Conservation (phyloP, 2,329 filamentous ascomycete species). For the Alternaria viburni region DNA sequence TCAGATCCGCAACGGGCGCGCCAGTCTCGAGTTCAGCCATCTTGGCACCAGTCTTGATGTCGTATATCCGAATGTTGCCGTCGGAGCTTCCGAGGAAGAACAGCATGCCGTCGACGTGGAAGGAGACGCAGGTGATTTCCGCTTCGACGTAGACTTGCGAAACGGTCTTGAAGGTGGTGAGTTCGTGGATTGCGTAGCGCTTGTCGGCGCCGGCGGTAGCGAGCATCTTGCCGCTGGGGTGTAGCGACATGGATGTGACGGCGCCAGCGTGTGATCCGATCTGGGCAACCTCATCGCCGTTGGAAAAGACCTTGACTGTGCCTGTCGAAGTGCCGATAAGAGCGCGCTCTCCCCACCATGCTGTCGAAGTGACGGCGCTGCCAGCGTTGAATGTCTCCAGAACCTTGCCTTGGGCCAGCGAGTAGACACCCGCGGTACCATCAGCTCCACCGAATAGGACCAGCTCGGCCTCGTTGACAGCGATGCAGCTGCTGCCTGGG, state of each 20-base stretch:
- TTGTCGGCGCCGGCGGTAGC: slow-evolving; percentile 91
- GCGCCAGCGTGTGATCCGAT: slow-evolving; percentile 84
- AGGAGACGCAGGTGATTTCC: slow-evolving; percentile 79
- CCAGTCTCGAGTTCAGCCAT: slow-evolving; percentile 73
- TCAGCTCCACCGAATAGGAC: slow-evolving; percentile 78
- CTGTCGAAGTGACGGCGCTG: slow-evolving; percentile 69
- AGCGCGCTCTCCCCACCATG: slow-evolving; percentile 72
- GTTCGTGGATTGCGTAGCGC: slow-evolving; percentile 88
- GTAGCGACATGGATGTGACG: slow-evolving; percentile 76
- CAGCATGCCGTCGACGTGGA: slow-evolving; percentile 97
- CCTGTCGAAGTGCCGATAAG: slow-evolving; percentile 78
- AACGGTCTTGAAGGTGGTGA: slow-evolving; percentile 70
- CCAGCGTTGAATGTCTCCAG: slow-evolving; percentile 69
- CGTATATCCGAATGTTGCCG: slow-evolving; percentile 86
- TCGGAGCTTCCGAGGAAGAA: slow-evolving; percentile 82
- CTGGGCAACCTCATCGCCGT: slow-evolving; percentile 70
- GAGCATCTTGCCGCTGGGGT: slow-evolving; percentile 81
- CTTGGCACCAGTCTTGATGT: slow-evolving; percentile 78
- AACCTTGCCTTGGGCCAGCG: slow-evolving; percentile 77
- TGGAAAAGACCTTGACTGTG: slow-evolving; percentile 78
- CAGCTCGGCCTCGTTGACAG: slow-evolving; percentile 66
- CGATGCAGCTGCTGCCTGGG: slow-evolving; percentile 63
- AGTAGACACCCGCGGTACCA: slow-evolving; percentile 78
- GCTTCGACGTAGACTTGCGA: slow-evolving; percentile 79
- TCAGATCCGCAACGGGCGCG: slow-evolving; percentile 74